phyloP scores from a whole-genome alignment of 73 alveolate species.

The Paramecium sexaurelia region DNA sequence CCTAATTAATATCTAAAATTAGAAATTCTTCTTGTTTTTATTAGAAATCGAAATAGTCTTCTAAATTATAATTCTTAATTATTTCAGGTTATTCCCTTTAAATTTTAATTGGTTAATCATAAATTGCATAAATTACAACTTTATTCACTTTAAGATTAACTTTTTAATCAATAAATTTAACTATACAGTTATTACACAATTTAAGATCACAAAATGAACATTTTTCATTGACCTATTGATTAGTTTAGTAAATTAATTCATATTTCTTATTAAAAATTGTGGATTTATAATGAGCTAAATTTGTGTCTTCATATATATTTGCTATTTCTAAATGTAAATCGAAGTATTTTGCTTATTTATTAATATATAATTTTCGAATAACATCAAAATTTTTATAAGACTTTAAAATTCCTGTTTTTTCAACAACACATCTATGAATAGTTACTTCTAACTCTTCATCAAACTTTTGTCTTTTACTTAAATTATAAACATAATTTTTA shows the following conservation, averaged over 20 bases:
- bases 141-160: not conserved
- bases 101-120: not conserved
- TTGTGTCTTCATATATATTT: not conserved
- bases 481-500: not conserved
- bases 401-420: not conserved
- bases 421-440: not conserved
- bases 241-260: not conserved
- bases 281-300: not conserved
- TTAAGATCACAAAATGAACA: slow-evolving; percentile 1
- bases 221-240: not conserved
- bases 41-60: not conserved
- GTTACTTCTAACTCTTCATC: not conserved
- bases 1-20: not conserved
- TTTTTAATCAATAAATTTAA: not conserved
- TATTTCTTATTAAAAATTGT: not conserved
- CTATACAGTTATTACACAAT: slow-evolving; percentile 25
- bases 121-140: not conserved
- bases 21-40: not conserved
- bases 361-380: not conserved
- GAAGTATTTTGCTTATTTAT: not conserved
- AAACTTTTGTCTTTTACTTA: not conserved
- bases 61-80: not conserved
- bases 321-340: not conserved
- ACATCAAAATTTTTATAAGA: not conserved
- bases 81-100: not conserved